phyloP scores from a whole-genome alignment of 2,329 filamentous ascomycete genomes.

The Diaporthe sp. region DNA sequence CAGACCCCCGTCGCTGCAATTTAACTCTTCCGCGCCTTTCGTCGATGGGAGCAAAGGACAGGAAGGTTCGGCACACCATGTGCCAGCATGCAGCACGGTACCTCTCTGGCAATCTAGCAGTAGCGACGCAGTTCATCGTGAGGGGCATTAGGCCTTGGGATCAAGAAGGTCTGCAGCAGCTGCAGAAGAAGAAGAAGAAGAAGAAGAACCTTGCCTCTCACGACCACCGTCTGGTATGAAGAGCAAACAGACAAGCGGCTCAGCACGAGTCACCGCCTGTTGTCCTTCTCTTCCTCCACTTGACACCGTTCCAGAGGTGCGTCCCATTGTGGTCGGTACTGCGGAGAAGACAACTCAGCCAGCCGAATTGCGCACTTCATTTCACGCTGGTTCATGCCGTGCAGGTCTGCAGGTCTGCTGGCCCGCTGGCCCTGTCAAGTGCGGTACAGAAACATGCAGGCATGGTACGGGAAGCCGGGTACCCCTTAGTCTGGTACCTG shows the following conservation, averaged over 20 bases:
- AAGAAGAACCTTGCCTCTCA: not conserved
- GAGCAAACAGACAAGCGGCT: not conserved
- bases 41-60: not conserved
- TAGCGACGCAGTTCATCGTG: not conserved
- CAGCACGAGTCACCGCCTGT: not conserved
- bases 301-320: not conserved
- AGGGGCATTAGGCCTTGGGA: not conserved
- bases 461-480: constrained; percentile 19
- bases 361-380: not conserved
- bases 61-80: constrained; percentile 11
- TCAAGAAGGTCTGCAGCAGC: not conserved
- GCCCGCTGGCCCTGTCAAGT: constrained; percentile 10
- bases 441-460: constrained; percentile 15
- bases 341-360: not conserved
- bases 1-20: constrained; percentile 27
- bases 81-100: not conserved
- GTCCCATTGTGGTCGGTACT: not conserved
- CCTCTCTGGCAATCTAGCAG: not conserved
- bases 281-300: not conserved
- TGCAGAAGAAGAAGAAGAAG: not conserved
- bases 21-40: constrained; percentile 27
- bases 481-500: constrained; percentile 22
- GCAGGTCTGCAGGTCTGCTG: constrained; percentile 8
- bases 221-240: not conserved
- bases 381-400: constrained; percentile 17